Base-by-base conservation (phyloP, 768 basidiomycete species). In the Pisolithus sp. region DNA sequence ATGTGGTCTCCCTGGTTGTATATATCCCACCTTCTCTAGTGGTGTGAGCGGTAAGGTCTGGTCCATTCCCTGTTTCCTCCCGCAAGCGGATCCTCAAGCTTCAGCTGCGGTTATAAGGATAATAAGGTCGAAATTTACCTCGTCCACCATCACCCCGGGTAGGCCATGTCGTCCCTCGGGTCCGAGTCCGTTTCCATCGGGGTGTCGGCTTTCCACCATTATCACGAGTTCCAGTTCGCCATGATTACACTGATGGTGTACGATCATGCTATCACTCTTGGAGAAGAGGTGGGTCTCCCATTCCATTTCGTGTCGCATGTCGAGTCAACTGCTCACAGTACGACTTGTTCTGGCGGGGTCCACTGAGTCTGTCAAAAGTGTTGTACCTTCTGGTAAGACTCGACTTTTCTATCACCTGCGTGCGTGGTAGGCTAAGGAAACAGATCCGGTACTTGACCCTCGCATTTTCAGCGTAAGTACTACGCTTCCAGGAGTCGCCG, bases 361-460 rank as follows among this genome's bases (percentile, higher is more conserved):
- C 13, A 21, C 34, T 44, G 40, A 46, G 47, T 49, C 12, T 45
- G 20, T 54, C 55, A 7, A 55, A 45, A 28, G 40, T 54, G 10
- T 18, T 56, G 6, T 56, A 56, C 41, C 53, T 56, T 15, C n/a
- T 21, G n/a, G 55, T 56, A 34, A 46, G 45, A 10, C 18, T 41
- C 8, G 15, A 34, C 5, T 1, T 15, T 34, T 34, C 34, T 13
- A 13, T 13, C 12, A 5, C 13, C 13, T 34, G 34, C 5, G 31
- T n/a, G 36, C 17, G 17, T 8, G 9, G 18, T 18, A 28, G 21
- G 23, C 48, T 31, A 18, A 34, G 31, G 17, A 10, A 18, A 28
- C 46, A 57, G 53, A 54, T 54, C 28, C 52, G 55, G 41, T 56
- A 56, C 46, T 12, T 54, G 21, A 1, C 43, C 2, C 24, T 45